Base-by-base conservation (phyloP, 257 asterid genomes). In the Nicotiana attenuata region DNA sequence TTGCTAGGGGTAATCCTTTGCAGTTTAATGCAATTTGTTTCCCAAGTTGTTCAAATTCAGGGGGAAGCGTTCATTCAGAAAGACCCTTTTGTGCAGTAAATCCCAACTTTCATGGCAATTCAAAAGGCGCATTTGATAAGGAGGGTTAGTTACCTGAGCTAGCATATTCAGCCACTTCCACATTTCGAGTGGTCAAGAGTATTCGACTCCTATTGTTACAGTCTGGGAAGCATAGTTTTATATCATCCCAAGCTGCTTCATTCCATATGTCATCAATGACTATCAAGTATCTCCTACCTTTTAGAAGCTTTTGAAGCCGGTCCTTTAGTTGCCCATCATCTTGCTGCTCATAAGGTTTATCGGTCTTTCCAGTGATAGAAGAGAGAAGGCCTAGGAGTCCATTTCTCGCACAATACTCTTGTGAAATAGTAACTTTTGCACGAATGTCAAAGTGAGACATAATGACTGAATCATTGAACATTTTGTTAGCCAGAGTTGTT, bases 201-300 rank as follows among this genome's bases (percentile, higher is more conserved):
- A 83, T 78, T 56, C 83, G 28, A 50, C 83, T 83, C 24, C 83
- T 61, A 13, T 65, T 83, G 7, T 4, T 1, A 13, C 71, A 80
- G 1, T 83, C 33, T 17, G 86, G 83, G 14, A 83, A 79, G 5
- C 63, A 56, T 24, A 9, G 2, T 5, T n/a, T 15, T 1, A 83
- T 26, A 5, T 35, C 83, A n/a, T 66, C 41, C 41, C 41, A 83
- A 35, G 57, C 65, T 15, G 10, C 29, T 16, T 1, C 38, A n/a
- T 14, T 35, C 80, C 83, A 79, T 38, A 83, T 31, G 33, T 83
- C 83, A 45, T 83, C 86, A 78, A 83, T 22, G 7, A 79, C 76
- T 15, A 83, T 29, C 57, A 83, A 77, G 29, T 78, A 83, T 26
- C 65, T 78, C 29, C 16, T 57, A 5, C 19, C 15, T 53, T n/a